phyloP scores from a whole-genome alignment of 306 rosid genomes.

The Glycyrrhiza uralensis region DNA sequence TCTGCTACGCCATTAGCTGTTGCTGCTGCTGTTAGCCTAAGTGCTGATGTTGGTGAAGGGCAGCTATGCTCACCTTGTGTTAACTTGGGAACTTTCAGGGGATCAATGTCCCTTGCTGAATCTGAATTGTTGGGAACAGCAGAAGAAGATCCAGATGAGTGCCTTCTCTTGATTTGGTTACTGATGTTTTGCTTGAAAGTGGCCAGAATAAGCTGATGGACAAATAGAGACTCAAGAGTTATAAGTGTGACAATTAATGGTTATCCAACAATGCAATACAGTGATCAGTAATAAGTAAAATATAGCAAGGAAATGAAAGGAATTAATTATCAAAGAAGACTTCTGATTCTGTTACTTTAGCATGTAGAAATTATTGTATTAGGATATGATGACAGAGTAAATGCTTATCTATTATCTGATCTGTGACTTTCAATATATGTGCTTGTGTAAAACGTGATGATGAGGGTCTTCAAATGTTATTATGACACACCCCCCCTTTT shows the following conservation, averaged over 20 bases:
- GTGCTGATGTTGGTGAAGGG: constrained; percentile 27
- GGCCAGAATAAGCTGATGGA: constrained; percentile 41
- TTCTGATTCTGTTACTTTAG: not conserved
- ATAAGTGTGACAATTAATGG: not conserved
- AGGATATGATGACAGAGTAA: not conserved
- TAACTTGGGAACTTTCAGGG: constrained; percentile 10
- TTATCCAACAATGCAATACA: not conserved
- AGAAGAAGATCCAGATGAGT: not conserved
- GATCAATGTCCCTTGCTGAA: not conserved
- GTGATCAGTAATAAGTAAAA: not conserved
- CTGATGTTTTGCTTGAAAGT: constrained; percentile 41
- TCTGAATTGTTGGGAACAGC: not conserved
- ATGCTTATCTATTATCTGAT: not conserved
- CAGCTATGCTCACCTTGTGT: constrained; percentile 7
- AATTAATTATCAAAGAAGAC: not conserved
- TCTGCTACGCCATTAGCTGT: not conserved
- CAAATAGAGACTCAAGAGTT: not conserved
- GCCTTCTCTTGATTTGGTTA: constrained; percentile 19
- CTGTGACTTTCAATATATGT: not conserved
- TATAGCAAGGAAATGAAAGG: not conserved
- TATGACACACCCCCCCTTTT: not conserved
- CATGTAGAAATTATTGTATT: not conserved
- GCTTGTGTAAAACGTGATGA: too few species aligned
- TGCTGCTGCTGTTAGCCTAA: not conserved
- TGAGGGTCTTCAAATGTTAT: not conserved